Evolutionary conservation across 371 early-diverging fungal genomes (phyloP), one percentile per base, ranked within the genome.

Genomic region (Mucor sp.): DNA sequence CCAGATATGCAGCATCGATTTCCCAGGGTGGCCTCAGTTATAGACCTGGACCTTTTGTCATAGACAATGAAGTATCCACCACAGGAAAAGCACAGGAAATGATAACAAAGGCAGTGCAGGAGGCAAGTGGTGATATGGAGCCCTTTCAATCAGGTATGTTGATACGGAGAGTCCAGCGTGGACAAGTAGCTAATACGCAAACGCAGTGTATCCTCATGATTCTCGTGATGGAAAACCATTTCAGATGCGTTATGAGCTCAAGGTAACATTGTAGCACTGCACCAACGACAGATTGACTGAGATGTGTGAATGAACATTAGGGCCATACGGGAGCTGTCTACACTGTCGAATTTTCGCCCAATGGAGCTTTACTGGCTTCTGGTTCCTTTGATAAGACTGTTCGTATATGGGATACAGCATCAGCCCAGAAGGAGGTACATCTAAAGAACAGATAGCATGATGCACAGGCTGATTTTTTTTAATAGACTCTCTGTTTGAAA

Each of bases 301-400:
- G 23, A 61, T 14, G 1, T 14, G 1, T 25, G 15, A 25, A 47
- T 37, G 1, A 21, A 44, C 11, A 28, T 35, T 68, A 92, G 88
- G 95, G 95, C 21, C 97, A 96, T 70, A 80, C 82, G 11, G 97
- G 94, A 25, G 95, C 95, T 4, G 93, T 96, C 1, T 94, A 94
- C 69, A 80, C 90, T 8, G 89, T 95, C 4, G 88, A 91, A 65
- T 95, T 91, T 66, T 93, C 95, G 7, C 91, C 91, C 6, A 90
- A 88, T 71, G 95, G 94, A 5, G 85, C 85, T 55, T 84, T 89
- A 44, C 76, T 96, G 6, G 92, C 94, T 0, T 92, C 95, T 0
- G 97, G 96, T 2, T 92, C 93, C 12, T 95, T 95, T 80, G 97
- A 96, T 78, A 94, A 94, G 75, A 92, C 95, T 6, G 91, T 95